These are phyloP conservation scores for Fusarium kyushuense DNA, from an alignment of 2,329 filamentous ascomycete species.

Conservation along the genomic window DNA sequence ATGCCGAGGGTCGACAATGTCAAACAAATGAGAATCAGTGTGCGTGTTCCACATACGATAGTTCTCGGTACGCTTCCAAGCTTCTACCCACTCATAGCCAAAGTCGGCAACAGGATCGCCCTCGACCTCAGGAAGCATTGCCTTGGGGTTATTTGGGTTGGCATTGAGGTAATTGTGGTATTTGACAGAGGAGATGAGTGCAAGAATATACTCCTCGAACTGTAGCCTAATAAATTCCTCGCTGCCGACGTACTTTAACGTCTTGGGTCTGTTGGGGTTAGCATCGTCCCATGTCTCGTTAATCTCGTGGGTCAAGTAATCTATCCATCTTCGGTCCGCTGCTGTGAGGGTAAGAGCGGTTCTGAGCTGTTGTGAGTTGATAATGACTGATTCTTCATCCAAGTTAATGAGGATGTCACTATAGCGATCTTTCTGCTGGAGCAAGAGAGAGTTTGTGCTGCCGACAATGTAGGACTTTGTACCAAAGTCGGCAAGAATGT, in stretches of 20 bases:
- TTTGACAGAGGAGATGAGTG: conserved; percentile 88
- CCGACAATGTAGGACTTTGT: conserved; percentile 98
- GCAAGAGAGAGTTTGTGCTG: conserved; percentile 91
- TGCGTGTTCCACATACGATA: conserved; percentile 87
- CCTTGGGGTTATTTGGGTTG: conserved; percentile 75
- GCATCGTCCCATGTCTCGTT: conserved; percentile 96
- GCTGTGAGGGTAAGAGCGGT: conserved; percentile 81
- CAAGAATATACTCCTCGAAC: conserved; percentile 95
- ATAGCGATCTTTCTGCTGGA: conserved; percentile 95
- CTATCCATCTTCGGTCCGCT: conserved; percentile 95
- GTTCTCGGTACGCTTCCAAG: conserved; percentile 90
- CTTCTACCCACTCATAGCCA: conserved; percentile 84
- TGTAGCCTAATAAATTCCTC: conserved; percentile 98
- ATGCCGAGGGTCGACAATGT: conserved; percentile 92
- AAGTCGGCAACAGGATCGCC: conserved; percentile 90
- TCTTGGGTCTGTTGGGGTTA: conserved; percentile 90
- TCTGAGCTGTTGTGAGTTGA: conserved; percentile 83
- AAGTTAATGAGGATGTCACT: conserved; percentile 97
- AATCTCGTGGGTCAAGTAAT: conserved; percentile 91
- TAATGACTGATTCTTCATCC: conserved; percentile 87
- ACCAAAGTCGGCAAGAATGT: conserved; percentile 90
- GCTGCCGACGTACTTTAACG: conserved; percentile 92
- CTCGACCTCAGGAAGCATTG: conserved; percentile 76
- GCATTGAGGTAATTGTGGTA: conserved; percentile 81
- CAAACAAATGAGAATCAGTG: conserved; percentile 89